Percentiles rank a stretch among this genome's conserved stretches.
Conservation (phyloP, 768 basidiomycete genomes). For the Termitomyces sp. region DNA sequence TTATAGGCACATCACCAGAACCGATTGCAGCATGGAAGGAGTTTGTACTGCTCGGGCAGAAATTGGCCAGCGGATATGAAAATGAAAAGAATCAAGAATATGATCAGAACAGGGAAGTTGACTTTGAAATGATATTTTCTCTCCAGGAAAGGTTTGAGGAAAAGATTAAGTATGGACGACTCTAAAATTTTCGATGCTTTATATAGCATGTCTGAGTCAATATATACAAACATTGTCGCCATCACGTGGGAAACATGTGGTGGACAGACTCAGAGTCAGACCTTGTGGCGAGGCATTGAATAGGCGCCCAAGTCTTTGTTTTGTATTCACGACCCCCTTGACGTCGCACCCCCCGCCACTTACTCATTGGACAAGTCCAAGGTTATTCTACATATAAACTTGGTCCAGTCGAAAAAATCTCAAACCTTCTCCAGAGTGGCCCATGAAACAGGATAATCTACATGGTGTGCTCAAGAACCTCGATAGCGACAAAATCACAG, state of each 20-base stretch:
- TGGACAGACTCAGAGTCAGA: not conserved
- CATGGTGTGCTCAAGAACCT: conserved; percentile 45
- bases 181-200: not conserved
- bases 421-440: not conserved
- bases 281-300: not conserved
- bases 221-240: not conserved
- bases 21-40: conserved; percentile 61
- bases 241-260: conserved; percentile 3
- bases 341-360: too few species aligned
- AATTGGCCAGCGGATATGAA: conserved; percentile 40
- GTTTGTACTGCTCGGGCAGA: conserved; percentile 69
- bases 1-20: conserved; percentile 77
- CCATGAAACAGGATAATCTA: conserved; percentile 22
- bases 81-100: conserved; percentile 4
- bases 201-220: not conserved
- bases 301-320: not conserved
- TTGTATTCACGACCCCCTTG: not conserved
- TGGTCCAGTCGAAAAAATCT: too few species aligned
- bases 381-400: too few species aligned
- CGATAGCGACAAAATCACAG: conserved; percentile 59
- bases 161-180: not conserved
- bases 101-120: not conserved
- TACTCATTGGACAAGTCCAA: too few species aligned
- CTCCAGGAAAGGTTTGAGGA: not conserved
- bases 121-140: too few species aligned